Percentiles rank a stretch among this genome's conserved stretches.
Conservation (phyloP, 306 rosid species). For the Cucumis cinereus region DNA sequence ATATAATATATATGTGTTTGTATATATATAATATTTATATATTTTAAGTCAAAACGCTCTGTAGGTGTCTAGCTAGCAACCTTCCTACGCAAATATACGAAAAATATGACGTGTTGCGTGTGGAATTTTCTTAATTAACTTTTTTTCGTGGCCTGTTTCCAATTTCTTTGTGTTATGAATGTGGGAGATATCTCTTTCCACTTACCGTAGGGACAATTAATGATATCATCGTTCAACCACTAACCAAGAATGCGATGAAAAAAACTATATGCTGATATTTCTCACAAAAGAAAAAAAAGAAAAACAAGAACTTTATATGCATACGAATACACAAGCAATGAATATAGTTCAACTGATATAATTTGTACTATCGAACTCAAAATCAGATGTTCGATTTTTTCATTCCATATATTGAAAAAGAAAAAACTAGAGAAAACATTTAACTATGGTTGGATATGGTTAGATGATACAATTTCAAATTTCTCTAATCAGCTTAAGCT, state of each 20-base stretch:
- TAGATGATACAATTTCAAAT: too few species aligned
- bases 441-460: too few species aligned
- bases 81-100: background rate
- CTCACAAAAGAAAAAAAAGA: background rate
- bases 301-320: too few species aligned
- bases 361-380: too few species aligned
- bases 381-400: too few species aligned
- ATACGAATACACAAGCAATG: too few species aligned
- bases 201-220: background rate
- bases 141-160: background rate
- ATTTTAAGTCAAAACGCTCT: background rate
- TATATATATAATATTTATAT: too few species aligned
- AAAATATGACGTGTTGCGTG: background rate
- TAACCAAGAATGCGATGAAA: background rate
- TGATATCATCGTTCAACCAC: background rate
- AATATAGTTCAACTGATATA: too few species aligned
- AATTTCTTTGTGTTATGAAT: background rate
- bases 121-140: background rate
- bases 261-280: background rate
- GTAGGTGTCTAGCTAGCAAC: background rate
- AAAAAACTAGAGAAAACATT: too few species aligned
- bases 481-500: too few species aligned
- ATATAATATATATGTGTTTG: too few species aligned
- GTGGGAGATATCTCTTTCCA: background rate
- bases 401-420: too few species aligned